Evolutionary conservation across 495 filamentous ascomycete species (phyloP).

Genomic region (Pseudevernia furfuracea): DNA sequence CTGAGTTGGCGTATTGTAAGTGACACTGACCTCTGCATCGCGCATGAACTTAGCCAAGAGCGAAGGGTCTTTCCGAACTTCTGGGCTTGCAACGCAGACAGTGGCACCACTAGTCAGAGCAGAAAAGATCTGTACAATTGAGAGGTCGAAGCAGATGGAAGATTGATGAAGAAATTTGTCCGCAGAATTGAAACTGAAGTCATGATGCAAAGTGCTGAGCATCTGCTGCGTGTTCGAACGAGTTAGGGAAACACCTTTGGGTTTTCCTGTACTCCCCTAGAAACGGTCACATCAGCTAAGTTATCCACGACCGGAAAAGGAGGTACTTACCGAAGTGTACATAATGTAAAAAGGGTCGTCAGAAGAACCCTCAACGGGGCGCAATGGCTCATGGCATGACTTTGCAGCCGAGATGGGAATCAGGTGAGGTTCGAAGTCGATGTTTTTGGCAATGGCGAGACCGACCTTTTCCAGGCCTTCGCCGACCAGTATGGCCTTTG

Average conservation of each 20-base stretch:
- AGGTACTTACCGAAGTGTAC: conserved; percentile 28
- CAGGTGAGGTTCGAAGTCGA: conserved; percentile 14
- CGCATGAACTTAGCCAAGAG: conserved; percentile 28
- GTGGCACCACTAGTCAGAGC: conserved; percentile 29
- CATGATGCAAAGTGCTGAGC: conserved; percentile 24
- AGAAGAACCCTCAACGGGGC: conserved; percentile 8
- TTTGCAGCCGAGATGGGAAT: conserved; percentile 15
- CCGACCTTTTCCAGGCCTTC: conserved; percentile 14
- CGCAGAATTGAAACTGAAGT: conserved; percentile 22
- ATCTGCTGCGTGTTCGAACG: conserved; percentile 28
- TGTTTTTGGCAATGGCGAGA: conserved; percentile 8
- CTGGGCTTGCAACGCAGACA: conserved; percentile 24
- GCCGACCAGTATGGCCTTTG: conserved; percentile 21
- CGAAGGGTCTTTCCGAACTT: conserved; percentile 27
- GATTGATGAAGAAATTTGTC: conserved; percentile 32
- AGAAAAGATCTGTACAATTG: conserved; percentile 32
- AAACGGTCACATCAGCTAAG: conserved; percentile 6
- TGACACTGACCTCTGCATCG: conserved; percentile 23
- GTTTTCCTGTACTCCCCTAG: conserved; percentile 31
- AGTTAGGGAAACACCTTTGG: conserved; percentile 32
- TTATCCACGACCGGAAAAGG: neutral
- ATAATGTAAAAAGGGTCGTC: conserved; percentile 28
- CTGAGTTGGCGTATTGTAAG: conserved; percentile 31
- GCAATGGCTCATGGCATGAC: conserved; percentile 9
- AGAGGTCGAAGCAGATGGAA: conserved; percentile 33